Base-by-base conservation (phyloP, 2,329 filamentous ascomycete species). In the Aureobasidium subglaciale region DNA sequence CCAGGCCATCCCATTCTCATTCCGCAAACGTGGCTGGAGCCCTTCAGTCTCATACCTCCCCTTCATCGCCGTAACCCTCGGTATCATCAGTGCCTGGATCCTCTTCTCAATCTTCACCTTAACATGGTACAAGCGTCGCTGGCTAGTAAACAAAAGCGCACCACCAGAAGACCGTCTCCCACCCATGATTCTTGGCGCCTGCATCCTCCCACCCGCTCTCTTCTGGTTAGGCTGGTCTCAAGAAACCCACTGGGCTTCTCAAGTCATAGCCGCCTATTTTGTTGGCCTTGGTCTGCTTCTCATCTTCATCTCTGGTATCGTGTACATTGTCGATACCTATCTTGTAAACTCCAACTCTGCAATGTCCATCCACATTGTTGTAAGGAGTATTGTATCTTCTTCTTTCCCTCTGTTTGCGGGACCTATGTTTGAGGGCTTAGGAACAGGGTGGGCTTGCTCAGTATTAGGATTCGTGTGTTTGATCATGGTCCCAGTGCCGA, bases 211-310 rank as follows among this genome's bases (percentile, higher is more conserved):
- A 1, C 66, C 70, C 8, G 74, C 75, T 1, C 65, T 81, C 22
- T 78, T 80, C 59, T 77, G 74, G 75, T 80, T 80, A 58, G 75
- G 72, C 0, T 80, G 76, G 77, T 45, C 68, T 66, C 66, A 67
- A 4, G 68, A 71, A 55, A 8, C 70, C 70, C 56, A 75, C 73
- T 74, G 71, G 69, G 70, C 72, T 10, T 67, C 68, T 1, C 73
- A 75, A 57, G 70, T 75, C 22, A 57, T 75, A 3, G 65, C 71
- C 1, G 70, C 72, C 5, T 64, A 70, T 5, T 69, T 69, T 8
- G 73, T 75, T 38, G 75, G 75, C 9, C 35, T 55, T 18, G 64
- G 73, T 20, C 69, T 75, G 50, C 59, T 75, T n/a, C 65, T 76
- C 61, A 71, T 76, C 40, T 76, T 76, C 65, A 64, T 75, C 58